phyloP scores from a whole-genome alignment of 352 stramenopile genomes.

The Phytophthora sp. region DNA sequence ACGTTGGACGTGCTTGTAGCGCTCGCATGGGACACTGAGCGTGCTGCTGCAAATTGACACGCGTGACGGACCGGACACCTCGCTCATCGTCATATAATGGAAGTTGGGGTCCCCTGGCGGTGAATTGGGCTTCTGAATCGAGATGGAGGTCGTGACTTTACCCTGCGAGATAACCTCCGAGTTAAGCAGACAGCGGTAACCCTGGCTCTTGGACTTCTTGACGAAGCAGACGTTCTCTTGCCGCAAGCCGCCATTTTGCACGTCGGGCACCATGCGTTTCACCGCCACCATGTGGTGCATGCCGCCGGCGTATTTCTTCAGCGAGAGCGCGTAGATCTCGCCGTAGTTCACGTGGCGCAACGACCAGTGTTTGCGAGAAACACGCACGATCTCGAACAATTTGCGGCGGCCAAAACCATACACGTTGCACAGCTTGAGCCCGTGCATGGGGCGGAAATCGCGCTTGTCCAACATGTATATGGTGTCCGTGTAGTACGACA shows the following conservation, averaged over 20 bases:
- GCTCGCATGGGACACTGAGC: constrained; percentile 67
- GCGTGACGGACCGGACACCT: constrained; percentile 61
- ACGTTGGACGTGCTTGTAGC: constrained; percentile 76
- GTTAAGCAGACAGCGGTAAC: constrained; percentile 80
- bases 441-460: constrained; percentile 66
- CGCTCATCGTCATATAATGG: constrained; percentile 84
- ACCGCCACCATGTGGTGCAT: constrained; percentile 84
- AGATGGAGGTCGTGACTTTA: constrained; percentile 78
- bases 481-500: constrained; percentile 86
- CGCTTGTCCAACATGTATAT: constrained; percentile 86
- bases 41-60: constrained; percentile 78
- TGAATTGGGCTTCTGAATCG: constrained; percentile 62
- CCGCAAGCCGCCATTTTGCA: constrained; percentile 55
- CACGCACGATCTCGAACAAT: constrained; percentile 80
- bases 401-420: constrained; percentile 78
- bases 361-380: constrained; percentile 77
- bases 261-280: constrained; percentile 63
- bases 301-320: constrained; percentile 73
- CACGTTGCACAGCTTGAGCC: constrained; percentile 74
- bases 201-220: constrained; percentile 72
- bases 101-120: constrained; percentile 57
- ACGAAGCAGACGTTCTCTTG: constrained; percentile 84
- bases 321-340: constrained; percentile 64
- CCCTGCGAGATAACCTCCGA: constrained; percentile 83
- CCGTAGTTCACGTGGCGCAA: constrained; percentile 65